Conservation (phyloP, 257 asterid species). For the Solanum lycopersicoides region DNA sequence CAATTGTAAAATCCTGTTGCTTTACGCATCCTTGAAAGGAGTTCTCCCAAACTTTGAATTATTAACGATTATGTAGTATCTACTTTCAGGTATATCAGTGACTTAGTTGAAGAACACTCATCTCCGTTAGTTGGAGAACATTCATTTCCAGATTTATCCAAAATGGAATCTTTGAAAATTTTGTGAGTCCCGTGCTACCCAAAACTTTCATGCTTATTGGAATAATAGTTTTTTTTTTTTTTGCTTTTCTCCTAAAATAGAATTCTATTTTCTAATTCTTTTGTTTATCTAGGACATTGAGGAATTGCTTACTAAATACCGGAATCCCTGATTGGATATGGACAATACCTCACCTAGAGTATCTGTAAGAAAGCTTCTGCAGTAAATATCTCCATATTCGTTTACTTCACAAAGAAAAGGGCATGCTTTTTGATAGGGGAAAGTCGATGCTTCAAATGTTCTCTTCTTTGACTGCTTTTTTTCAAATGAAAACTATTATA, state of each 20-base stretch:
- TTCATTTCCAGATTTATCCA: background rate
- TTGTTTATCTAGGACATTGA: slow-evolving; percentile 2
- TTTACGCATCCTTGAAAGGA: background rate
- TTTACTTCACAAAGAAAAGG: background rate
- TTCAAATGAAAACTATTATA: background rate
- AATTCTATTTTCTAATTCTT: background rate
- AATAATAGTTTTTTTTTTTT: background rate
- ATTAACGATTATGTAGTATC: background rate
- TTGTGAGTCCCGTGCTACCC: background rate
- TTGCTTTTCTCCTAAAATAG: background rate
- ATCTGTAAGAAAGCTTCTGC: background rate
- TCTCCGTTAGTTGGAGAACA: background rate
- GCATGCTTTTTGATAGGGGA: background rate
- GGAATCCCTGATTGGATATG: background rate
- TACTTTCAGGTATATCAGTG: background rate
- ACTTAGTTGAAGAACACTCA: background rate
- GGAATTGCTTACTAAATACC: background rate
- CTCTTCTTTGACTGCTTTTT: background rate
- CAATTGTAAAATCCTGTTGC: background rate
- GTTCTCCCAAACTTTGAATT: background rate
- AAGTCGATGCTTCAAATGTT: background rate
- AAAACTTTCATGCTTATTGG: background rate
- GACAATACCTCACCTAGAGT: background rate
- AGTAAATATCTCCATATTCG: background rate
- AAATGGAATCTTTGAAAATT: background rate